Evolutionary conservation across 768 basidiomycete species (phyloP).

Genomic region (Serendipita indica): DNA sequence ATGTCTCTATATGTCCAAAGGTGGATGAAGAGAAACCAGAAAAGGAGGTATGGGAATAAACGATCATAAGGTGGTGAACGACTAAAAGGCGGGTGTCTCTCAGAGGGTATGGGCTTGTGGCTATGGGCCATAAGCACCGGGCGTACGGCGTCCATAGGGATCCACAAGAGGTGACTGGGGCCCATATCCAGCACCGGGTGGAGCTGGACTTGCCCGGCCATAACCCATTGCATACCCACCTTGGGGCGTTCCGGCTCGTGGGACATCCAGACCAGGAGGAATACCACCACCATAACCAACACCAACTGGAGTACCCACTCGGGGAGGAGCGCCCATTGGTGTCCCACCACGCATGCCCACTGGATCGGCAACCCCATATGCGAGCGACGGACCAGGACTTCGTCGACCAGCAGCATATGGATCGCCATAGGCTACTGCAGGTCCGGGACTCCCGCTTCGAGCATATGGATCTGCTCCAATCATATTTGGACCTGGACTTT

Average conservation of each 20-base stretch:
- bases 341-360: background rate
- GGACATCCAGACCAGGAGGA: background rate
- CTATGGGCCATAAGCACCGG: conserved; percentile 1
- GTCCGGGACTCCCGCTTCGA: conserved; percentile 15
- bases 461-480: conserved; percentile 6
- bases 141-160: conserved; percentile 8
- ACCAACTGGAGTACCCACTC: conserved; percentile 1
- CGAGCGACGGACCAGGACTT: conserved; percentile 35
- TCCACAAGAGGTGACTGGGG: background rate
- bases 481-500: conserved; percentile 7
- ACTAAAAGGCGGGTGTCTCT: background rate
- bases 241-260: background rate
- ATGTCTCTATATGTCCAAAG: background rate
- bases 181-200: background rate
- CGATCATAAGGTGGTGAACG: background rate
- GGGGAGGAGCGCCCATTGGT: background rate
- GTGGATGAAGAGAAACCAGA: background rate
- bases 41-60: background rate
- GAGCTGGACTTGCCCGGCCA: background rate
- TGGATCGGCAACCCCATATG: conserved; percentile 23
- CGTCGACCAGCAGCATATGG: conserved; percentile 21
- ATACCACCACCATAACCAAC: background rate
- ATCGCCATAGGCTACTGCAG: conserved; percentile 14
- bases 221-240: background rate
- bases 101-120: background rate